phyloP scores from a whole-genome alignment of 140 eudicot species.

The Bidens hawaiensis region DNA sequence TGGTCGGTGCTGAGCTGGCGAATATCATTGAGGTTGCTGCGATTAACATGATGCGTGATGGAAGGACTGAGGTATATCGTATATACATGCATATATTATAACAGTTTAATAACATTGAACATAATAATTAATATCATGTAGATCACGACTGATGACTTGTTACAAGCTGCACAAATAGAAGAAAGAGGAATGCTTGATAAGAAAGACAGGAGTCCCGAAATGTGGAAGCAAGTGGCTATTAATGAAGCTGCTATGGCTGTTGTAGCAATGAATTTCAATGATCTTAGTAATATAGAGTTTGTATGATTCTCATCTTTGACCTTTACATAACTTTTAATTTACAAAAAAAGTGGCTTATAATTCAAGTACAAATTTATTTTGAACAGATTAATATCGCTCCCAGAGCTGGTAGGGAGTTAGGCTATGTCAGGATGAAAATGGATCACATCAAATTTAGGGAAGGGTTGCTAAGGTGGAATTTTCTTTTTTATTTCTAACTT shows the following conservation, averaged over 20 bases:
- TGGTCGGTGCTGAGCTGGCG: constrained; percentile 98
- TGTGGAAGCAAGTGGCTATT: constrained; percentile 88
- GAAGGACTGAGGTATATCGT: constrained; percentile 76
- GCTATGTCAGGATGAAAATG: constrained; percentile 75
- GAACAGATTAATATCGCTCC: constrained; percentile 82
- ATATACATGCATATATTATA: background rate
- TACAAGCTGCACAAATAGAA: constrained; percentile 95
- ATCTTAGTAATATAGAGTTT: constrained; percentile 69
- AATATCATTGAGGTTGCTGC: constrained; percentile 92
- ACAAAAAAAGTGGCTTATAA: constrained; percentile 5
- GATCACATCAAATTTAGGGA: constrained; percentile 56
- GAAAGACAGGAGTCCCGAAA: constrained; percentile 68
- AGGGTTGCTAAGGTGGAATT: constrained; percentile 64
- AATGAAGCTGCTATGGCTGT: constrained; percentile 93
- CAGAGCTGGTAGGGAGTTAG: constrained; percentile 85
- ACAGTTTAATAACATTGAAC: background rate
- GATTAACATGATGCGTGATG: constrained; percentile 86
- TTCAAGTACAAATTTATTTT: constrained; percentile 6
- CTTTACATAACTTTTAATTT: background rate
- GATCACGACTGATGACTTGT: constrained; percentile 91
- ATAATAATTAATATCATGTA: constrained; percentile 24
- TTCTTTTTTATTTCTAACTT: background rate
- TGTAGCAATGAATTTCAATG: constrained; percentile 73
- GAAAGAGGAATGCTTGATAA: constrained; percentile 87
- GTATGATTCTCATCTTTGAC: constrained; percentile 43